A percentile compares a stretch with the other conserved stretches of the same genome.
These are phyloP conservation scores for Carallia brachiata DNA, from an alignment of 345 rosid genomes.

Conservation along the genomic window DNA sequence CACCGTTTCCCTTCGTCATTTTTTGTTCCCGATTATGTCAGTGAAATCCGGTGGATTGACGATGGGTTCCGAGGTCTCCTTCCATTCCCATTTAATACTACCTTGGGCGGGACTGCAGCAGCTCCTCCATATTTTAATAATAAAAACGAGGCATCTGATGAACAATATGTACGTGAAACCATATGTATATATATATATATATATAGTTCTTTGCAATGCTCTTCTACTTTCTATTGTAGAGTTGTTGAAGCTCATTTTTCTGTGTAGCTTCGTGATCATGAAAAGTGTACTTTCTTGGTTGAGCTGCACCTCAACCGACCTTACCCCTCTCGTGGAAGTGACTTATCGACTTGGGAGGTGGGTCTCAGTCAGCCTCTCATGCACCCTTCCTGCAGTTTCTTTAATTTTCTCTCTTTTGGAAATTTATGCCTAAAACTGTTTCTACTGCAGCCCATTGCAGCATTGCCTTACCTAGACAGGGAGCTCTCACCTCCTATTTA, in stretches of 20 bases:
- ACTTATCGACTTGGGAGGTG: constrained; percentile 94
- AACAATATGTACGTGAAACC: constrained; percentile 64
- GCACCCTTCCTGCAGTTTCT: too few species aligned
- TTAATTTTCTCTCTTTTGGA: background rate
- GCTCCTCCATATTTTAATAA: constrained; percentile 85
- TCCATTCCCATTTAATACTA: constrained; percentile 81
- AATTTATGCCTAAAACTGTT: background rate
- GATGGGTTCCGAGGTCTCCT: constrained; percentile 96
- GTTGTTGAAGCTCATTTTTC: constrained; percentile 4
- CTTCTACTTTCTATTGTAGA: background rate
- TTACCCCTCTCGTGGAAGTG: constrained; percentile 65
- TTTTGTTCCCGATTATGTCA: constrained; percentile 66
- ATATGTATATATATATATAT: background rate
- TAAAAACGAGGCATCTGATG: constrained; percentile 78
- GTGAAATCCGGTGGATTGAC: constrained; percentile 84
- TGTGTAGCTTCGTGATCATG: constrained; percentile 63
- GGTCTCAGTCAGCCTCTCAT: background rate
- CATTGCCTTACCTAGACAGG: constrained; percentile 81
- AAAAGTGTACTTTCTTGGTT: constrained; percentile 71
- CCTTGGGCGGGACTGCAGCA: constrained; percentile 89
- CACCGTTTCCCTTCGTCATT: constrained; percentile 96
- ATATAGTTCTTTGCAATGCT: background rate
- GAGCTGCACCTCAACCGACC: constrained; percentile 91
- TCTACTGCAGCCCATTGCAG: constrained; percentile 66
- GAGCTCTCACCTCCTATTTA: constrained; percentile 80